These are phyloP conservation scores for Oryza brachyantha DNA, from an alignment of 176 grass and related monocot genomes.

Conservation along the genomic window DNA sequence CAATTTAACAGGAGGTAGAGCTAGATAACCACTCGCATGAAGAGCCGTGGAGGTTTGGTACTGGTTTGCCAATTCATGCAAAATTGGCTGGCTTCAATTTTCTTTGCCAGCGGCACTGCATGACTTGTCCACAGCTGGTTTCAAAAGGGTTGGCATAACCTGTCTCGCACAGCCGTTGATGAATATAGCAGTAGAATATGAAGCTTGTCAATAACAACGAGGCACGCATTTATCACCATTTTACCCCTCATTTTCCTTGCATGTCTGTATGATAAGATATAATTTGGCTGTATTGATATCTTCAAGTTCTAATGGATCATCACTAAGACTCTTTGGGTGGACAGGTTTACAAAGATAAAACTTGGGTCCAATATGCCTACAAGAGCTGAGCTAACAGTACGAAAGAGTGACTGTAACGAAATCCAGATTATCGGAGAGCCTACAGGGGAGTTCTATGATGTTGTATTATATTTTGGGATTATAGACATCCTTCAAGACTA, in stretches of 20 bases:
- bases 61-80: no score
- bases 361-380: conserved; percentile 77
- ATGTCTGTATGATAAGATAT: neutral
- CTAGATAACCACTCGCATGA: no score
- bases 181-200: neutral
- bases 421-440: conserved; percentile 63
- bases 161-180: no score
- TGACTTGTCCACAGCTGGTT: no score
- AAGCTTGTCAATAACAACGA: neutral
- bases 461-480: conserved; percentile 81
- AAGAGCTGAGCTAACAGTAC: conserved; percentile 61
- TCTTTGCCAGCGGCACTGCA: no score
- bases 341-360: conserved; percentile 60
- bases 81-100: no score
- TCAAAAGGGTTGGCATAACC: no score
- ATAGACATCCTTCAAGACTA: conserved; percentile 98
- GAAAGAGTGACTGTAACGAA: conserved; percentile 44
- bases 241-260: neutral
- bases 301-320: neutral
- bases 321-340: conserved; percentile 4
- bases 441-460: conserved; percentile 72
- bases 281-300: neutral
- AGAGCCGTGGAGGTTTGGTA: no score
- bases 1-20: no score
- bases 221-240: neutral